Base-by-base conservation (phyloP, 495 filamentous ascomycete species). In the Amniculicola lignicola region DNA sequence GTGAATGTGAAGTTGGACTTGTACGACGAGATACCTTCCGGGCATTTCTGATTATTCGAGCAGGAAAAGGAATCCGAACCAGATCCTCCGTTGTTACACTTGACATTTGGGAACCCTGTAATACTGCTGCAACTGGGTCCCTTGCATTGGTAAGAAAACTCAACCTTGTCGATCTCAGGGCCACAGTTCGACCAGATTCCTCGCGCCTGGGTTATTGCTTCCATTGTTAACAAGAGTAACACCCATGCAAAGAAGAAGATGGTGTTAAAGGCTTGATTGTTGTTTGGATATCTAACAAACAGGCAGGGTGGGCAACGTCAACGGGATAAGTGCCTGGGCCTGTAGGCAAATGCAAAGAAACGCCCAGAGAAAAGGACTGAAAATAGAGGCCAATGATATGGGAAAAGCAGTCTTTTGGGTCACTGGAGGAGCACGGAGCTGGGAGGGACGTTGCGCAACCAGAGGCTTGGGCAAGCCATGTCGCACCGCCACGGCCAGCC, bases 1-100 rank as follows among this genome's bases (percentile, higher is more conserved):
- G 18, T 22, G 28, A 59, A 59, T 9, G 56, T 59, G 36, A 59
- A 59, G 39, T 59, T 59, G 6, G 56, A 59, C 18, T 40, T 21
- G 31, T 52, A 59, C 1, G 47, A 51, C 5, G 41, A 45, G 21
- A 52, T 46, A 14, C 56, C 56, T 23, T 25, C 38, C 0, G 56
- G 48, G 24, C 56, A 59, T 24, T 59, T 45, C 31, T 44, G 22
- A 19, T 46, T 24, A 15, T 50, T 59, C 4, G 56, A 59, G 24
- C 56, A 59, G 5, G 25, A 25, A 16, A 59, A 22, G 4, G 54
- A 31, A 23, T 28, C 35, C 7, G 18, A 15, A 9, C 29, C 33
- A 16, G 15, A 28, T 14, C 39, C 39, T 11, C 46, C 48, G 31
- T 42, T 15, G 15, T 40, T 53, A 33, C 56, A 52, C 3, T 43